Evolutionary conservation across 352 stramenopile genomes (phyloP).

Genomic region (Phytophthora pistaciae): DNA sequence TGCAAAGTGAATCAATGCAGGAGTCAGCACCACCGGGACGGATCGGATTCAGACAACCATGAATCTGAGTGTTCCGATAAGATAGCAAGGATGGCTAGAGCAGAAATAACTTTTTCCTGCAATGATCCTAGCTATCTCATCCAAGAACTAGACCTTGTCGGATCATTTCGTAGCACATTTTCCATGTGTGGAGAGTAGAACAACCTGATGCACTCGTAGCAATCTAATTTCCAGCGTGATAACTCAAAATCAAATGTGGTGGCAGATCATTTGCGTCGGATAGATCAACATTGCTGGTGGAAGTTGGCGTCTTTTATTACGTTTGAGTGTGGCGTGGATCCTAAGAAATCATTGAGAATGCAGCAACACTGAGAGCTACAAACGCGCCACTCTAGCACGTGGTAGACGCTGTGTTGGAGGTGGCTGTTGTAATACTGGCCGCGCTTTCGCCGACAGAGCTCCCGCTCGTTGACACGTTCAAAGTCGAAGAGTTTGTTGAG

Average conservation of each 20-base stretch:
- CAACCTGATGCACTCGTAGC: no score
- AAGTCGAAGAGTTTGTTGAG: not conserved
- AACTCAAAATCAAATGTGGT: no score
- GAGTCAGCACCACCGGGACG: not conserved
- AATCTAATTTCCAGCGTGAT: no score
- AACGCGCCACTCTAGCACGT: not conserved
- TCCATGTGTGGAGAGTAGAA: no score
- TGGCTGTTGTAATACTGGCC: not conserved
- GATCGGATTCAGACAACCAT: not conserved
- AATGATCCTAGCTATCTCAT: no score
- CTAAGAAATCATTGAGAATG: not conserved
- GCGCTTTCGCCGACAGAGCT: not conserved
- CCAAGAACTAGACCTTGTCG: no score
- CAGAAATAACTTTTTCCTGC: no score
- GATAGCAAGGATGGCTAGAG: not conserved
- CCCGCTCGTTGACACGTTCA: not conserved
- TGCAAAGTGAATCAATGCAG: not conserved
- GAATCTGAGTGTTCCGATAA: not conserved
- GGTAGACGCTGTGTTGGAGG: not conserved
- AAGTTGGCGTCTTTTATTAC: no score
- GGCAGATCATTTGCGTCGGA: no score
- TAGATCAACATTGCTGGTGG: no score
- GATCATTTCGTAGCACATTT: no score
- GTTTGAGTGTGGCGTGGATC: not conserved
- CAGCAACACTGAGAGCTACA: not conserved